Base-by-base conservation (phyloP, 495 filamentous ascomycete genomes). In the Lophiostoma macrostomum region DNA sequence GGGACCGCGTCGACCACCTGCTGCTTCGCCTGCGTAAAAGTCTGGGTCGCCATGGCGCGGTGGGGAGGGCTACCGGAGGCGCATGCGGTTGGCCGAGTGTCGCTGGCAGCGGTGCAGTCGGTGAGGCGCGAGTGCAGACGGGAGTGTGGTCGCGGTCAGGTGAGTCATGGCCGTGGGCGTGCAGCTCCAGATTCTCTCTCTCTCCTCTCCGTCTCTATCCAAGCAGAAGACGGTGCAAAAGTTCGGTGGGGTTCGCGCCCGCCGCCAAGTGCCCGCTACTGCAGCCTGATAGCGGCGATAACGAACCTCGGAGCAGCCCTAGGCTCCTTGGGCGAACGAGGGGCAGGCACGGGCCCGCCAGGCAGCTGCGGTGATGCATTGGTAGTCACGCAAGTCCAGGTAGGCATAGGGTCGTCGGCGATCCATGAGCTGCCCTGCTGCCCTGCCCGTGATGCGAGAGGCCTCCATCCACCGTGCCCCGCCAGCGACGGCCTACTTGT, bases 1-100 rank as follows among this genome's bases (percentile, higher is more conserved):
- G 91, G 91, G 6, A 86, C 72, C 57, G 82, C 80, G 70, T 95
- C 88, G 35, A 90, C 81, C 64, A 97, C 84, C 76, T 95, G 90
- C 74, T 86, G 82, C 76, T 96, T 96, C 67, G 80, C 77, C 20
- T 58, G 24, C n/a, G n/a, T n/a, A n/a, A n/a, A n/a, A 28, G 24
- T 39, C 24, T 28, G 14, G 40, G n/a, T 19, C 11, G 39, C 50
- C 40, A 34, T 56, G 27, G 53, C 34, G 14, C n/a, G 1, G 43
- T 5, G 19, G 64, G 79, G 70, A 68, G 76, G 74, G 49, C 18
- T 39, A 23, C 18, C 11, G 30, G 24, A 4, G 10, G 36, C 22
- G 24, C 12, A 32, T 2, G 34, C 32, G 22, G 22, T 28, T 7
- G 46, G 10, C 1, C 14, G 43, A 16, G 6, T 10, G 35, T 18